Evolutionary conservation across 2,329 filamentous ascomycete genomes (phyloP), one percentile per base, ranked within the genome.

Genomic region (Penicillium thymicola): DNA sequence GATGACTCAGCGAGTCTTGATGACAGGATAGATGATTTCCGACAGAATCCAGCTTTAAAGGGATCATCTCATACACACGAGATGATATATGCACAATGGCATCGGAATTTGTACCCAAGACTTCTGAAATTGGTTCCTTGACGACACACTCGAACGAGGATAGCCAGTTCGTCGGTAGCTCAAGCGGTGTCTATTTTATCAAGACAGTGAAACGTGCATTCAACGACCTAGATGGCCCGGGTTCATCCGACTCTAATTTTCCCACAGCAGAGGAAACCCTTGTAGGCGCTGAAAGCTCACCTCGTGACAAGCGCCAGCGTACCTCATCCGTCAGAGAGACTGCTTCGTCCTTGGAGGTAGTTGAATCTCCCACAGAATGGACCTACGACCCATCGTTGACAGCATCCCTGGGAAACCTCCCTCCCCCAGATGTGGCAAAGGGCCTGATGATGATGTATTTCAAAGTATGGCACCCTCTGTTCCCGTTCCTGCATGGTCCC

Each of bases 161-260:
- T 57, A 81, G 78, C 49, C 75, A 81, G 51, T 82, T 81, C 62
- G 77, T 82, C 30, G 80, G 81, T 27, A 81, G 78, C 61, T 79
- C 79, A 13, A 80, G 76, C 40, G 80, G 81, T 4, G 78, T 82
- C 43, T 82, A 78, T 67, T 82, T 82, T 66, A 75, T 80, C 62
- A 81, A 82, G 56, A 82, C 80, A 1, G 81, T 82, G 54, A 78
- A 78, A 41, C 75, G 76, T 32, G 79, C 79, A n/a, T 82, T 82
- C 64, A 65, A 69, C 21, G 69, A 71, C 7, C 62, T 73, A 28
- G 67, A 67, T 43, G 48, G 60, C 9, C 56, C 58, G 4, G 55
- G 38, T 14, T 55, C 62, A 27, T 57, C 60, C 21, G 61, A 56
- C 6, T 59, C 58, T 13, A 63, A 62, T 2, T 72, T 73, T 11